Percentiles rank a stretch among this genome's conserved stretches.
phyloP scores from a whole-genome alignment of 1,284 basidiomycete genomes.

The Ganoderma lucidum region DNA sequence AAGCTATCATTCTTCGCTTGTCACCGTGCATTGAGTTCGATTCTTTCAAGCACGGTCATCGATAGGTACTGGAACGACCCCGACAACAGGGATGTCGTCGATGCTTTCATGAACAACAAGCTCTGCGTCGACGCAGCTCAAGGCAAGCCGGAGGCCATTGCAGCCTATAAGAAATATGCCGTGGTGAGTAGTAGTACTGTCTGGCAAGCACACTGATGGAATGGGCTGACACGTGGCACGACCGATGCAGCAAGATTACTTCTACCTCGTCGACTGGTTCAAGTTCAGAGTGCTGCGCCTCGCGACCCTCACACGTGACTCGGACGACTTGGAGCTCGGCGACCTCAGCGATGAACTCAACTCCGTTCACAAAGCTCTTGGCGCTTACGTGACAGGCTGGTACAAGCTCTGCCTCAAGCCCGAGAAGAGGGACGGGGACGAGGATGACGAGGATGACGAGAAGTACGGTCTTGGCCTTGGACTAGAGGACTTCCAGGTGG shows the following conservation, averaged over 20 bases:
- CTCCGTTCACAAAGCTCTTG: neutral
- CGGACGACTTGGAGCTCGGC: neutral
- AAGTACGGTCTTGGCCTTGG: neutral
- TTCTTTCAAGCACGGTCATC: neutral
- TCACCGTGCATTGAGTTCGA: neutral
- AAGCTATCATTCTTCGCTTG: neutral
- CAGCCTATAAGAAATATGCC: neutral
- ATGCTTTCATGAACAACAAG: constrained; percentile 1
- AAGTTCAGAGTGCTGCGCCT: constrained; percentile 1
- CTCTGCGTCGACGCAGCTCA: neutral
- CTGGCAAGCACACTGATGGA: no score
- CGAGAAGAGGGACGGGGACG: neutral
- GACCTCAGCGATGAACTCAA: neutral
- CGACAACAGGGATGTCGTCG: neutral
- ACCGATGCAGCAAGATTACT: neutral
- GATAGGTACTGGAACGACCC: neutral
- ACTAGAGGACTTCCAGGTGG: neutral
- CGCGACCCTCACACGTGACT: neutral
- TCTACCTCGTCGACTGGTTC: constrained; percentile 1
- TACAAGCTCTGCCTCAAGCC: neutral
- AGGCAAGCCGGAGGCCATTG: neutral
- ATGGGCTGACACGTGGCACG: no score
- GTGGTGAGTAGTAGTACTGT: neutral
- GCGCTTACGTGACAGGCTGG: neutral
- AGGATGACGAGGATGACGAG: no score